Base-by-base conservation (phyloP, 768 basidiomycete species). In the Rhodotorula babjevae region DNA sequence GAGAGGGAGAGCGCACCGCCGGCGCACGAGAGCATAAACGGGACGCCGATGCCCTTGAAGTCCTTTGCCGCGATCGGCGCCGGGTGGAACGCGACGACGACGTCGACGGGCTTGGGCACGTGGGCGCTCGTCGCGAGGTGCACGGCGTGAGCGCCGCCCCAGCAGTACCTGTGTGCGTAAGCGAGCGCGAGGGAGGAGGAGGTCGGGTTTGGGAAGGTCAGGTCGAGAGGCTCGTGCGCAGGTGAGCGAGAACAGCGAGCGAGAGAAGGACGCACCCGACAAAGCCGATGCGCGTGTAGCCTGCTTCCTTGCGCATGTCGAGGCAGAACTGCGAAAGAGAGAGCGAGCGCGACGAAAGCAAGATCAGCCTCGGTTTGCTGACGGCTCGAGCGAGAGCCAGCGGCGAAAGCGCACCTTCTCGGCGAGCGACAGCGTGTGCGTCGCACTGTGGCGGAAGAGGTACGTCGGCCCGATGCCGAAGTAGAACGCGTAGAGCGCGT, bases 81-180 rank as follows among this genome's bases (percentile, higher is more conserved):
- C 33, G 66, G 59, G 49, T 67, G 66, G 36, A 47, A 59, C 33
- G 27, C 19, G 58, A 67, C 59, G 66, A n/a, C 27, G 36, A 42
- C 59, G 58, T 60, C 58, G 59, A 67, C 18, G 16, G 55, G 61
- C 50, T 52, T 52, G 50, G 25, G 50, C 31, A 61, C 49, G n/a
- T 27, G n/a, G 27, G 29, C 33, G 27, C 18, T 19, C 12, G 18
- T n/a, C 15, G 52, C 36, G 53, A 56, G 63, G 40, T 44, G 36
- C 16, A 55, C 50, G 53, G 18, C 50, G 27, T 44, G 7, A 11
- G 58, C 18, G 9, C 56, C 65, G n/a, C 65, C 65, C 14, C 4
- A 59, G 65, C 57, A 58, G 56, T 57, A 66, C 31, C 65, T 65
- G 53, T 8, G 57, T 9, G 46, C 8, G 59, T n/a, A 14, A 2